Conservation (phyloP, 306 rosid genomes). For the Psophocarpus tetragonolobus region DNA sequence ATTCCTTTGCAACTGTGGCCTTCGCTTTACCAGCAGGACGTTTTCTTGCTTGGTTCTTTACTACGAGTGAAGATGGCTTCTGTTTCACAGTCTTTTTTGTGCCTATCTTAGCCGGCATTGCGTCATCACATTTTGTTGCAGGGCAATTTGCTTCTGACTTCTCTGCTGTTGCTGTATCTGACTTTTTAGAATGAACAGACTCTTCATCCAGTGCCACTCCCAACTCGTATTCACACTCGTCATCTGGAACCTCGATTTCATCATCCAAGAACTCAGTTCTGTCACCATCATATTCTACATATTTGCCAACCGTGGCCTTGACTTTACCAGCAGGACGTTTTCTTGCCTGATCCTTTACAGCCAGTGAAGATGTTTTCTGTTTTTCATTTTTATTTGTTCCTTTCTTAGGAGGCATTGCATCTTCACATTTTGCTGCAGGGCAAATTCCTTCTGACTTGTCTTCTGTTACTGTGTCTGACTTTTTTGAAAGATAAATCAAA, state of each 20-base stretch:
- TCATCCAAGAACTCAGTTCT: slow-evolving; percentile 53
- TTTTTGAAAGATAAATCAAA: slow-evolving; percentile 25
- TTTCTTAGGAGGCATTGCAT: slow-evolving; percentile 38
- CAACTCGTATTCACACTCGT: slow-evolving; percentile 43
- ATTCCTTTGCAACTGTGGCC: slow-evolving; percentile 26
- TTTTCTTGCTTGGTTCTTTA: slow-evolving; percentile 42
- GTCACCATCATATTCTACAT: slow-evolving; percentile 37
- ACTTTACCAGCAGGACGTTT: neutral
- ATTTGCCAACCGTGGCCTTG: slow-evolving; percentile 15
- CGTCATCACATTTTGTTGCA: slow-evolving; percentile 40
- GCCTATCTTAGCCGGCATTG: slow-evolving; percentile 34
- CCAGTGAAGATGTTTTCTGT: slow-evolving; percentile 33
- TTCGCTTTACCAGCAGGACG: slow-evolving; percentile 45
- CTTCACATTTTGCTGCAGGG: slow-evolving; percentile 39
- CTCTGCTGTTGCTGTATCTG: slow-evolving; percentile 31
- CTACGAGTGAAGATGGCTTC: slow-evolving; percentile 29
- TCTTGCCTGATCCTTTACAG: neutral
- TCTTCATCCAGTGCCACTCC: slow-evolving; percentile 40
- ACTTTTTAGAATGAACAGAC: slow-evolving; percentile 32
- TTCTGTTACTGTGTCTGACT: slow-evolving; percentile 27
- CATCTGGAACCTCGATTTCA: slow-evolving; percentile 73
- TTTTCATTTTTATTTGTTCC: slow-evolving; percentile 34
- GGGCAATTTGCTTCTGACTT: slow-evolving; percentile 34
- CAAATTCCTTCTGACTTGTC: slow-evolving; percentile 37
- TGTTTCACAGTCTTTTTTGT: slow-evolving; percentile 36